phyloP scores from a whole-genome alignment of 1,139 yeast genomes.

The Hansenula sp. region DNA sequence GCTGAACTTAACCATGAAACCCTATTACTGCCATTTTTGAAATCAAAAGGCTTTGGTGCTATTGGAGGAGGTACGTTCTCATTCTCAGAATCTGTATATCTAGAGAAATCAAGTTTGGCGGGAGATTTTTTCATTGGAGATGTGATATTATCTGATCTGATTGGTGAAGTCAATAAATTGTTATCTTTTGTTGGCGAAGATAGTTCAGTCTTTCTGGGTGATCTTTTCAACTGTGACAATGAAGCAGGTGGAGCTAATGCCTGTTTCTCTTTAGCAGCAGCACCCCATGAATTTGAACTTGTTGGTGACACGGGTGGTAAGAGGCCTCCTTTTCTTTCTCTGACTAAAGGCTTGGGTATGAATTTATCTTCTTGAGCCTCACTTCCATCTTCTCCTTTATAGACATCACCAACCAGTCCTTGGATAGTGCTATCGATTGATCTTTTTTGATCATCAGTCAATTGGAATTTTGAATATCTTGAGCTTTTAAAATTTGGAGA shows the following conservation, averaged over 20 bases:
- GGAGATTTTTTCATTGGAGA: conserved; percentile 14
- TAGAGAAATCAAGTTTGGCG: conserved; percentile 10
- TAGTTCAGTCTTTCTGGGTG: conserved; percentile 1
- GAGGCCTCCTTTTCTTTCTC: conserved; percentile 10
- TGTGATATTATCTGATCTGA: not conserved
- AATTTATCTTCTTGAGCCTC: not conserved
- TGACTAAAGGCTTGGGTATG: conserved; percentile 1
- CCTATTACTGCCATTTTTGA: not conserved
- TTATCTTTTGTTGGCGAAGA: not conserved
- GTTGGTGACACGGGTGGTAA: not conserved
- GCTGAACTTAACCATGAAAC: conserved; percentile 6
- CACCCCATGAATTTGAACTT: conserved; percentile 2
- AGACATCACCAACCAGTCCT: conserved; percentile 12
- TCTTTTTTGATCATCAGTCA: conserved; percentile 15
- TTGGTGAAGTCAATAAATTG: not conserved
- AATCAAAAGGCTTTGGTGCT: not conserved
- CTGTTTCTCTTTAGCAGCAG: conserved; percentile 7
- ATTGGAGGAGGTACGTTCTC: not conserved
- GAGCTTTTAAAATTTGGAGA: conserved; percentile 6
- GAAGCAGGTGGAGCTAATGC: conserved; percentile 3
- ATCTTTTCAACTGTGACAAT: conserved; percentile 1
- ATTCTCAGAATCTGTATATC: not conserved
- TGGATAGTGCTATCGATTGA: conserved; percentile 17
- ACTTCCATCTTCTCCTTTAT: not conserved
- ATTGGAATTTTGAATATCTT: conserved; percentile 16